Evolutionary conservation across 2,329 filamentous ascomycete genomes (phyloP).

Genomic region (Fusarium sp.): DNA sequence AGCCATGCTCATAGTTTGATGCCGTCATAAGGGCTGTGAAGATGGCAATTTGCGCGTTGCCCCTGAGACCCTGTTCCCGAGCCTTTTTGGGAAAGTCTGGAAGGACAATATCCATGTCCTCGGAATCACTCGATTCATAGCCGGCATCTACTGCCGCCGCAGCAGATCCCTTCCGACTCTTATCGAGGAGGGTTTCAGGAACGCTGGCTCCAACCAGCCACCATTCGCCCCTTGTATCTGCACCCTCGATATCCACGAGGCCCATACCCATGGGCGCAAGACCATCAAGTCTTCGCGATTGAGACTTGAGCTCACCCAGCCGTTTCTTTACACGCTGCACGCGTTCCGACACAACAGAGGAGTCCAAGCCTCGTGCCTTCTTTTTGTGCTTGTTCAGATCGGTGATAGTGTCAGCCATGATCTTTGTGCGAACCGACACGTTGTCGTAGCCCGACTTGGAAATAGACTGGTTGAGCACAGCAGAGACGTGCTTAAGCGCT

Average conservation of each 20-base stretch:
- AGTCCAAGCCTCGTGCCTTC: constrained; percentile 79
- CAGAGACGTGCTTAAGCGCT: constrained; percentile 88
- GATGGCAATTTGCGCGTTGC: constrained; percentile 87
- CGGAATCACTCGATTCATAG: constrained; percentile 52
- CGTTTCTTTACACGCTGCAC: constrained; percentile 90
- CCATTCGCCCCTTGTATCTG: constrained; percentile 93
- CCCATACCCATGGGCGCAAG: constrained; percentile 86
- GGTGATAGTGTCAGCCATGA: constrained; percentile 97
- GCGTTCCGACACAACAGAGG: constrained; percentile 81
- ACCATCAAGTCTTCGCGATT: constrained; percentile 71
- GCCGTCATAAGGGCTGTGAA: constrained; percentile 92
- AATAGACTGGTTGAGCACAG: constrained; percentile 79
- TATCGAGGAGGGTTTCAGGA: constrained; percentile 55
- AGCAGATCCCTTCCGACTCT: constrained; percentile 22
- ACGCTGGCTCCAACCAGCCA: constrained; percentile 99
- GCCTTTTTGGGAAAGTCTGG: constrained; percentile 81
- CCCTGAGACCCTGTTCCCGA: constrained; percentile 86
- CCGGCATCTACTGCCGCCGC: constrained; percentile 50
- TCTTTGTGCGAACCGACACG: constrained; percentile 88
- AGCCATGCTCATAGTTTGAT: constrained; percentile 85
- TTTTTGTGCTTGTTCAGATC: constrained; percentile 94
- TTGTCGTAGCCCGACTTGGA: constrained; percentile 74
- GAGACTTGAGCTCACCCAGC: constrained; percentile 78
- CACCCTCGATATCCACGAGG: constrained; percentile 83
- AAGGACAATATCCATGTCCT: constrained; percentile 62